Evolutionary conservation across 129 eudicot species (phyloP).

Genomic region (Helianthus annuus): DNA sequence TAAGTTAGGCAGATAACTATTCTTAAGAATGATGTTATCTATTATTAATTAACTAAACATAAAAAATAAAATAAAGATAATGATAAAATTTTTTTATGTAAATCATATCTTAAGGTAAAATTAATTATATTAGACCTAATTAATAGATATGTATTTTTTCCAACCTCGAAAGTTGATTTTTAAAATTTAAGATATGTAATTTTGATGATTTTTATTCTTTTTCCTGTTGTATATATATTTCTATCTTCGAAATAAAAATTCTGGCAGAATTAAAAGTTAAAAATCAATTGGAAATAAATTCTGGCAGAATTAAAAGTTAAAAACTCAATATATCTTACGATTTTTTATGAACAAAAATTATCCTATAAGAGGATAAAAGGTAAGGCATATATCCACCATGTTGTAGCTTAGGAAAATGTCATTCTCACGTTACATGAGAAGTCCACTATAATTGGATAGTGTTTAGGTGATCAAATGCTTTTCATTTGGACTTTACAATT

Average conservation of each 20-base stretch:
- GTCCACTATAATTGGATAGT: conserved; percentile 11
- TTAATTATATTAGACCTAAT: neutral
- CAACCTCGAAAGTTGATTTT: too few relatives aligned
- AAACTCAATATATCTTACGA: neutral
- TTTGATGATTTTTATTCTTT: neutral
- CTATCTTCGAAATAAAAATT: neutral
- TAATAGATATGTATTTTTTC: too few relatives aligned
- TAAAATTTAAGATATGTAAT: too few relatives aligned
- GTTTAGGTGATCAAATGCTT: conserved; percentile 6
- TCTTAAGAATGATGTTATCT: too few relatives aligned
- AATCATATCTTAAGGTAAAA: too few relatives aligned
- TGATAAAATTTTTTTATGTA: too few relatives aligned
- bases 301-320: neutral
- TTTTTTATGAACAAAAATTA: neutral
- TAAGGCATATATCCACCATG: conserved; percentile 1
- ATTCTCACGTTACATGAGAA: conserved; percentile 27
- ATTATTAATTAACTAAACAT: too few relatives aligned
- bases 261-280: neutral
- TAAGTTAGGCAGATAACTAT: too few relatives aligned
- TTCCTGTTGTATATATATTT: neutral
- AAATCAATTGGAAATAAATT: neutral
- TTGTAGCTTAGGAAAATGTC: conserved; percentile 27
- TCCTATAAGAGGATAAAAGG: neutral
- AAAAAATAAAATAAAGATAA: too few relatives aligned
- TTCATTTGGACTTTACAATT: conserved; percentile 2